phyloP scores from a whole-genome alignment of 257 asterid species.

The Nicotiana knightiana region DNA sequence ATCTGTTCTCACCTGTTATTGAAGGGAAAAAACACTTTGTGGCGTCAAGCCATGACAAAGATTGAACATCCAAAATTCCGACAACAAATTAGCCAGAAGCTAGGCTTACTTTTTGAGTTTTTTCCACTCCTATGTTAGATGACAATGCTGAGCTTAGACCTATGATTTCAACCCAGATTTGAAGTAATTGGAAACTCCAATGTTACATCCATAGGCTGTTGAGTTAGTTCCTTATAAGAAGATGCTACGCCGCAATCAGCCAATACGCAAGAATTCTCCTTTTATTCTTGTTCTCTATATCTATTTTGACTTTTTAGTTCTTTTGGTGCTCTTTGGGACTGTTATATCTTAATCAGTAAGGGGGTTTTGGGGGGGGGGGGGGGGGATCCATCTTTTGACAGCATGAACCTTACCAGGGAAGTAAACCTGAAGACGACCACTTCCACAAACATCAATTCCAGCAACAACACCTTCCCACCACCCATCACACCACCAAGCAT shows the following conservation, averaged over 20 bases:
- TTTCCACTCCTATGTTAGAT: not conserved
- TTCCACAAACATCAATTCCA: conserved; percentile 22
- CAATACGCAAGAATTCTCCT: not conserved
- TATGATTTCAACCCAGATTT: not conserved
- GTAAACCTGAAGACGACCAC: conserved; percentile 33
- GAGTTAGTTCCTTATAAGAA: not conserved
- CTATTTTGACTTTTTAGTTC: not conserved
- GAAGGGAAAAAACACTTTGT: not conserved
- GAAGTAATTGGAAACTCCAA: not conserved
- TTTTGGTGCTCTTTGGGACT: not conserved
- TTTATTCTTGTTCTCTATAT: too few species aligned
- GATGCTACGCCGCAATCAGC: not conserved
- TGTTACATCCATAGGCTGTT: not conserved
- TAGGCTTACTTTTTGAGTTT: not conserved
- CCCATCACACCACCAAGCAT: conserved; percentile 68
- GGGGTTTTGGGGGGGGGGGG: too few species aligned
- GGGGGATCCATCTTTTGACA: not conserved
- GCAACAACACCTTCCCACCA: conserved; percentile 75
- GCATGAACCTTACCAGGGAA: conserved; percentile 38
- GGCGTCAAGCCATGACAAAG: not conserved
- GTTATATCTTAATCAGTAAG: not conserved
- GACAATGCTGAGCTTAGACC: not conserved
- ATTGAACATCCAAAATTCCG: not conserved
- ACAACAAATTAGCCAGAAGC: not conserved
- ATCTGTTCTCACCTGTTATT: conserved; percentile 38